Percentiles rank a stretch among this genome's conserved stretches.
Conservation (phyloP, 306 rosid genomes). For the Trichosanthes cucumerina region DNA sequence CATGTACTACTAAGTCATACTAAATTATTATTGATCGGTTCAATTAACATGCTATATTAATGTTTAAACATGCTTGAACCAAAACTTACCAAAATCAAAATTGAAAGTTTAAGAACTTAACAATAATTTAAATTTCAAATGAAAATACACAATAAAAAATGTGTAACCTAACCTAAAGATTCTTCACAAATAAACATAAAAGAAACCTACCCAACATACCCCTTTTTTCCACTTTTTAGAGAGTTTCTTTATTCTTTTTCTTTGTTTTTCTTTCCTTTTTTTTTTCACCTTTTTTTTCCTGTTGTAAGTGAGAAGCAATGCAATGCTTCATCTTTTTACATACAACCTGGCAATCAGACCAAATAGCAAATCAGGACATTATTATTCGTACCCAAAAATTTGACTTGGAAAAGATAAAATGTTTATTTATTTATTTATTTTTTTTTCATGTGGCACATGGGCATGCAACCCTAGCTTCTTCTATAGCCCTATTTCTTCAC, state of each 20-base stretch:
- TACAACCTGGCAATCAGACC: slow-evolving; percentile 4
- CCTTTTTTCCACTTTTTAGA: background rate
- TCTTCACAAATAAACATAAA: too few species aligned
- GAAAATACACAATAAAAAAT: too few species aligned
- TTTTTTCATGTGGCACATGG: background rate
- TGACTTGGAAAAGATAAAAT: background rate
- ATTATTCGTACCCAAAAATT: background rate
- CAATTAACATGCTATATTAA: too few species aligned
- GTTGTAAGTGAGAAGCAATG: background rate
- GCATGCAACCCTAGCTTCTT: slow-evolving; percentile 5
- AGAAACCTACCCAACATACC: background rate
- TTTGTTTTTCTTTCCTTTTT: background rate
- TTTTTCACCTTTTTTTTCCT: background rate
- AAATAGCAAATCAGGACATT: slow-evolving; percentile 4
- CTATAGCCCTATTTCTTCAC: background rate
- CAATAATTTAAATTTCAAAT: too few species aligned
- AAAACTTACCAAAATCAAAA: too few species aligned
- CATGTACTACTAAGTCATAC: too few species aligned
- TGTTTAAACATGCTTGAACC: too few species aligned
- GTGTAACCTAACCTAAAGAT: background rate
- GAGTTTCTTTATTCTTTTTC: background rate
- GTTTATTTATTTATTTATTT: background rate
- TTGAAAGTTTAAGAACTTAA: too few species aligned
- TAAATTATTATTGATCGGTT: too few species aligned
- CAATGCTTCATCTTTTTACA: background rate